Evolutionary conservation across 495 filamentous ascomycete genomes (phyloP), one percentile per base, ranked within the genome.

Genomic region (Cladorrhinum samala): DNA sequence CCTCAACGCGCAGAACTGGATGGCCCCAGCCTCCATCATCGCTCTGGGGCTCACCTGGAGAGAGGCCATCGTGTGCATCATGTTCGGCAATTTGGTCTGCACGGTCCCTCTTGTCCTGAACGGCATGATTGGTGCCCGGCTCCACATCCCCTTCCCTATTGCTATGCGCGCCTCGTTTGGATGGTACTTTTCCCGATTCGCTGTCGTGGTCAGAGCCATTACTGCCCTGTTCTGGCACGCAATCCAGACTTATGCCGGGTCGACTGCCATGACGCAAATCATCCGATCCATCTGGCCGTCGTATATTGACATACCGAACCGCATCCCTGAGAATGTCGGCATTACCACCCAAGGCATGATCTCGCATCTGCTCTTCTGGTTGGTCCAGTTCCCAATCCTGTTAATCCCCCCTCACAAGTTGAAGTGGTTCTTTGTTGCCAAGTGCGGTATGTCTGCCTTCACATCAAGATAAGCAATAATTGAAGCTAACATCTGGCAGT

Each of bases 301-400:
- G 13, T 65, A 65, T 43, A 59, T 74, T 46, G 54, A 74, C 52
- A 68, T 78, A 50, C 75, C 74, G 0, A 77, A 79, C 62, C 67
- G 70, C 44, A 69, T 78, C 41, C 72, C 75, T 9, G 70, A 63
- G 44, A 59, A 61, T n/a, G 71, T 72, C 3, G 76, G 72, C 17
- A 77, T 79, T 56, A 77, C 77, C 1, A 74, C 73, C 1, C 66
- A 75, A 53, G 72, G 71, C 45, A 75, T 79, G 72, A 53, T 74
- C 55, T 67, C 62, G 53, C 74, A 76, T 57, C 56, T 78, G 18
- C 60, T 79, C 49, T 79, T 74, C 56, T 76, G 70, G 65, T 54
- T 67, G 27, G 50, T 79, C 27, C 76, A 79, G 55, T 64, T 76
- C 20, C 75, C 75, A 41, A 65, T 77, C 63, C 64, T 78, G 17